Evolutionary conservation across 176 grass and related monocot genomes (phyloP), one percentile per base, ranked within the genome.

Genomic region (Musa itinerans): DNA sequence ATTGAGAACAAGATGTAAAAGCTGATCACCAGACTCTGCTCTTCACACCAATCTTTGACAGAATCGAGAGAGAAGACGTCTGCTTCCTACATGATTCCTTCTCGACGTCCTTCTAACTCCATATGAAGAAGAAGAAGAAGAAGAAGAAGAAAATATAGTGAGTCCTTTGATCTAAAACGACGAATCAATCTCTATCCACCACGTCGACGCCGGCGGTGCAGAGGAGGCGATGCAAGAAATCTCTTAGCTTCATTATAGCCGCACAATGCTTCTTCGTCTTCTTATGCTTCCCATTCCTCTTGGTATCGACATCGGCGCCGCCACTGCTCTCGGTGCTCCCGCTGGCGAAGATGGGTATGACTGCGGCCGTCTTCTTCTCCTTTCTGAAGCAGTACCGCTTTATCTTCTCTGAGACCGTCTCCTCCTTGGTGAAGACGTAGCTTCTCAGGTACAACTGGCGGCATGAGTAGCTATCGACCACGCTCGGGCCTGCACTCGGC

Each of bases 381-480:
- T 80, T 87, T 65, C 82, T 80, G 67, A 99, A 71, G 76, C 84
- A 43, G 34, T 43, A 94, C 10, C 86, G 78, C 59, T 89, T 86
- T 22, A 88, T 99, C 81, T 89, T 89, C 80, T 99, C 84, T 0
- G 88, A 90, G 19, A 94, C 83, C 19, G 63, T 94, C 82, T 99
- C 95, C 86, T 91, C 83, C 83, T 79, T 99, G 61, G 95, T 94
- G 83, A 99, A 99, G 24, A 86, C 94, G 87, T 99, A 99, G 76
- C 95, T 99, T 58, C 95, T 85, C 43, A 99, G 89, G 65, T 94
- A 99, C 73, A 94, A 87, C 85, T 99, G 95, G 61, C 95, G 78
- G 75, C 95, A 99, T 43, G 90, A 99, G 86, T 87, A 99, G 83
- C 90, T 90, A 76, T 99, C 95, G 78, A 99, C 95, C 25, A 94